Evolutionary conservation across 1,284 basidiomycete species (phyloP).

Genomic region (Waitea zeae): DNA sequence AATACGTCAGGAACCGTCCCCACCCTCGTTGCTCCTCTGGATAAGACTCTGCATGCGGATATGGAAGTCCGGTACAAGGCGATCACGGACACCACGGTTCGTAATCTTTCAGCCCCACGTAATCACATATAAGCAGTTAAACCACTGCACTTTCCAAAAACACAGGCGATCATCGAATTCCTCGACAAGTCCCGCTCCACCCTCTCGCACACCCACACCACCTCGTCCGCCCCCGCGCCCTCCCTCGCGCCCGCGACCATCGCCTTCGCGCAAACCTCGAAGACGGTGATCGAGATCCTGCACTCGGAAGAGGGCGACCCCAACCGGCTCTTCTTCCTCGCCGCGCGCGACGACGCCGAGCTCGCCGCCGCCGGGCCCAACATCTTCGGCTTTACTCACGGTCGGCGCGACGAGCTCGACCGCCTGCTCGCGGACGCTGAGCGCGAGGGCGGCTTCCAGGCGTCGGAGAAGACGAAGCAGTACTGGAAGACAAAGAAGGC

Average conservation of each 20-base stretch:
- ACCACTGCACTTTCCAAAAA: constrained; percentile 4
- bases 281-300: constrained; percentile 44
- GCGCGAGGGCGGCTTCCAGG: constrained; percentile 25
- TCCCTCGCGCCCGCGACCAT: constrained; percentile 69
- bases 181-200: constrained; percentile 66
- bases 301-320: constrained; percentile 41
- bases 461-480: constrained; percentile 40
- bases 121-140: neutral
- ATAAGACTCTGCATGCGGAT: constrained; percentile 52
- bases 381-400: constrained; percentile 25
- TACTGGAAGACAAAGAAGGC: constrained; percentile 39
- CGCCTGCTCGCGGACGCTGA: constrained; percentile 34
- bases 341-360: constrained; percentile 29
- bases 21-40: constrained; percentile 66
- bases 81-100: constrained; percentile 57
- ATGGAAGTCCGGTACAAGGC: constrained; percentile 72
- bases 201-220: constrained; percentile 46
- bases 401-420: constrained; percentile 34
- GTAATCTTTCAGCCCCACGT: constrained; percentile 9
- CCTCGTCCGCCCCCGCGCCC: constrained; percentile 57
- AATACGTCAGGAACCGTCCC: constrained; percentile 52
- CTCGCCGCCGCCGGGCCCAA: constrained; percentile 22
- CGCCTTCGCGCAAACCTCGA: constrained; percentile 39
- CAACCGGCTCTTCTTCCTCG: constrained; percentile 28
- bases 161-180: constrained; percentile 61